Evolutionary conservation across 441 rosid species (phyloP).

Genomic region (Euphorbia schlechtendalii): DNA sequence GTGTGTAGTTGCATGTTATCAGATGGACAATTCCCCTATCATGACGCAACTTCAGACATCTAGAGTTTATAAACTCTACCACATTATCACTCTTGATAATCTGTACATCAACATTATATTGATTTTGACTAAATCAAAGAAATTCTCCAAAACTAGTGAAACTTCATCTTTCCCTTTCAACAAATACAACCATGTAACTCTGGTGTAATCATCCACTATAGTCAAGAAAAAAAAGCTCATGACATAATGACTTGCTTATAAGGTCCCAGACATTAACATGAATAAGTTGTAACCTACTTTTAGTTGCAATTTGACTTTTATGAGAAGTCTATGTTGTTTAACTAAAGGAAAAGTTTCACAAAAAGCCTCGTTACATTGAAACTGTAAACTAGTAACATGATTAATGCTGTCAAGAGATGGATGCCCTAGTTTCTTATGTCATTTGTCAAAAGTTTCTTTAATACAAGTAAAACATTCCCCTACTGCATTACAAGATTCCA

Average conservation of each 20-base stretch:
- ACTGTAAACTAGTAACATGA: neutral
- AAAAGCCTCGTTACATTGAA: too few species aligned
- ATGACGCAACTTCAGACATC: too few species aligned
- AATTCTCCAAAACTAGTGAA: neutral
- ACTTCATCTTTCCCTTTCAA: neutral
- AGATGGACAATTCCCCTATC: neutral
- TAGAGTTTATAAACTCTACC: neutral
- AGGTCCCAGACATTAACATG: neutral
- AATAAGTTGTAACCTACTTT: neutral
- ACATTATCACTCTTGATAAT: neutral
- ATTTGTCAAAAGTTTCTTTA: too few species aligned
- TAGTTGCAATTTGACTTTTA: neutral
- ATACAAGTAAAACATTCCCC: too few species aligned
- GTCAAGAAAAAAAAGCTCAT: neutral
- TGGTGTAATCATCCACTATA: neutral
- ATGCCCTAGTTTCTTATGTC: neutral
- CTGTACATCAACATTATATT: neutral
- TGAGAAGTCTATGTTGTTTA: neutral
- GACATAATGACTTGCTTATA: neutral
- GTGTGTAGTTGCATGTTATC: neutral
- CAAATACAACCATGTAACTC: neutral
- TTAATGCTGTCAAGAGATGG: neutral
- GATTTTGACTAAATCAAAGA: neutral
- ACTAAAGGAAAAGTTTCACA: neutral
- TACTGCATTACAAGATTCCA: too few species aligned